These are phyloP conservation scores for Fabrea salina DNA, from an alignment of 169 alveolate genomes.

Conservation along the genomic window DNA sequence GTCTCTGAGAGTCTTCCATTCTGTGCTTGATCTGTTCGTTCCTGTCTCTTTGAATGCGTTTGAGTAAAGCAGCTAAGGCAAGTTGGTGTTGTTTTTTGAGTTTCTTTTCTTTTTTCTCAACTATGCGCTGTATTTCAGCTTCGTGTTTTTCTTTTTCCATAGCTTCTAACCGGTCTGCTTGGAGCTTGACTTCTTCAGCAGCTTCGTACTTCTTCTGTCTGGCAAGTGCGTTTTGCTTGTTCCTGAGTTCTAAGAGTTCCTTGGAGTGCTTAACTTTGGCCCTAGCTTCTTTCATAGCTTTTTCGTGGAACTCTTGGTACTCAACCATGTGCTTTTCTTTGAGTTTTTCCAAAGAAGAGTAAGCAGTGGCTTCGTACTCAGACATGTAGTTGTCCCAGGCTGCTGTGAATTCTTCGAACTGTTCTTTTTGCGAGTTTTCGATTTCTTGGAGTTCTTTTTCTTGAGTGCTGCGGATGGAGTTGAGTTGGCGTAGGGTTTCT, in stretches of 20 bases:
- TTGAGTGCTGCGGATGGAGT: constrained; percentile 44
- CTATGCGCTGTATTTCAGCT: constrained; percentile 16
- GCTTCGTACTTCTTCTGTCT: constrained; percentile 57
- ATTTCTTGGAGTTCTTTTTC: constrained; percentile 55
- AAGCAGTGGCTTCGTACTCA: constrained; percentile 73
- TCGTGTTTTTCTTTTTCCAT: constrained; percentile 26
- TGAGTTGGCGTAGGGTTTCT: constrained; percentile 45
- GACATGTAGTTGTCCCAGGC: constrained; percentile 79
- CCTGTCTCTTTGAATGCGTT: constrained; percentile 64
- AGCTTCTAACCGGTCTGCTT: constrained; percentile 37
- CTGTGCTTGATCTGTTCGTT: constrained; percentile 62
- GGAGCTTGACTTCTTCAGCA: constrained; percentile 52
- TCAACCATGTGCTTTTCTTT: constrained; percentile 67
- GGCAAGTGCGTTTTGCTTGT: constrained; percentile 47
- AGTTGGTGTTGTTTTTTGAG: constrained; percentile 50
- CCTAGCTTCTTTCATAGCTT: constrained; percentile 41
- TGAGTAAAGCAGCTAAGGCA: constrained; percentile 60
- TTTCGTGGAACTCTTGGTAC: constrained; percentile 44
- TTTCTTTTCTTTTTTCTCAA: constrained; percentile 48
- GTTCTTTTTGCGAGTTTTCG: constrained; percentile 54
- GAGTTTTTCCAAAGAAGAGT: constrained; percentile 50
- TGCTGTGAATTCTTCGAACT: constrained; percentile 52
- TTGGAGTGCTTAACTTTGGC: constrained; percentile 53
- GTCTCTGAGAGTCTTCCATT: constrained; percentile 49
- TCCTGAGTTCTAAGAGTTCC: constrained; percentile 57